Conservation (phyloP, 2,329 filamentous ascomycete genomes). For the Rhinocladiella mackenziei region DNA sequence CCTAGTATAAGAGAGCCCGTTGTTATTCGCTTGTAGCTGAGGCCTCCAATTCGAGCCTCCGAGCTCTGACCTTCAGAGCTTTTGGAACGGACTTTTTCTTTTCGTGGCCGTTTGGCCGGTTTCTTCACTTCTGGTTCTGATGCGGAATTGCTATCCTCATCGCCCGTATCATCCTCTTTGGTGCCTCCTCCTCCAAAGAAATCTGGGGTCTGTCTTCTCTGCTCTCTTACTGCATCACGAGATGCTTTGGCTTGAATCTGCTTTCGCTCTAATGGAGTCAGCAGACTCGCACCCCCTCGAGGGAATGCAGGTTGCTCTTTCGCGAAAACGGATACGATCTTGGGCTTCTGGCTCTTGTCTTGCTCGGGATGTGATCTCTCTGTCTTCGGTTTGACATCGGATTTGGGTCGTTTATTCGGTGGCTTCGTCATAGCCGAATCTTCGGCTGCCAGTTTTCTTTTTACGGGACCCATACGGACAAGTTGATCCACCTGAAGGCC, state of each 20-base stretch:
- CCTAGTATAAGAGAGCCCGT: slow-evolving; percentile 85
- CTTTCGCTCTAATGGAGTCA: slow-evolving; percentile 92
- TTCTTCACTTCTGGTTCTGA: slow-evolving; percentile 37
- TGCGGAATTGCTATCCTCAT: slow-evolving; percentile 29
- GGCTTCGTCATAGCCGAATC: slow-evolving; percentile 6
- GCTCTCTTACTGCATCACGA: slow-evolving; percentile 85
- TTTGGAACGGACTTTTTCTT: slow-evolving; percentile 52
- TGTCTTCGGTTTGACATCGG: slow-evolving; percentile 7
- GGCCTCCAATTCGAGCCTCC: slow-evolving; percentile 64
- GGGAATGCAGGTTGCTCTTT: slow-evolving; percentile 87
- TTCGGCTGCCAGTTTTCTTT: slow-evolving; percentile 21
- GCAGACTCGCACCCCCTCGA: slow-evolving; percentile 80
- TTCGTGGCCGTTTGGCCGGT: slow-evolving; percentile 35
- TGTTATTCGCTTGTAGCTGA: slow-evolving; percentile 86
- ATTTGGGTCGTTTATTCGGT: slow-evolving; percentile 17
- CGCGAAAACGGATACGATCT: slow-evolving; percentile 23
- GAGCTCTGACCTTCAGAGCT: slow-evolving; percentile 45
- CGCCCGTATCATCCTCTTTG: slow-evolving; percentile 30
- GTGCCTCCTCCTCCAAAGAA: slow-evolving; percentile 32
- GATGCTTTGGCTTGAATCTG: slow-evolving; percentile 93
- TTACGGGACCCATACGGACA: slow-evolving; percentile 24
- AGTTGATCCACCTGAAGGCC: background rate
- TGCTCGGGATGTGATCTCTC: slow-evolving; percentile 3
- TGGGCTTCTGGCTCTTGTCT: slow-evolving; percentile 15
- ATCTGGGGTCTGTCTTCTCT: slow-evolving; percentile 46